A percentile compares a stretch with the other conserved stretches of the same genome.
Conservation (phyloP, 225 moss, liverwort and hornwort species). For the Pseudoscleropodium purum region DNA sequence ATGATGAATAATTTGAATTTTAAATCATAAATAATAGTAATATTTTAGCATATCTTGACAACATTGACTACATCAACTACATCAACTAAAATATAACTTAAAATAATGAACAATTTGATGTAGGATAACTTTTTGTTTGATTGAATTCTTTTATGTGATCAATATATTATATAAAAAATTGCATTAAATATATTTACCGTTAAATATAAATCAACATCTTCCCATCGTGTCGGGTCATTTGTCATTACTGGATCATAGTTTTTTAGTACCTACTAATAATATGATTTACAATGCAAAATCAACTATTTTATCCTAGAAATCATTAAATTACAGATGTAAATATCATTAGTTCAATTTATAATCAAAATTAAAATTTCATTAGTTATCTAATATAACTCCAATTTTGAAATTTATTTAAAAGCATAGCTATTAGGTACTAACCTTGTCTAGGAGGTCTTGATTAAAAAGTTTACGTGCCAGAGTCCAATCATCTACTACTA, state of each 20-base stretch:
- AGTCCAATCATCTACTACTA: slow-evolving; percentile 33
- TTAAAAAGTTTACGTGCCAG: slow-evolving; percentile 32
- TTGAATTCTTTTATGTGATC: accelerated
- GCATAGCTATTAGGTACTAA: not conserved
- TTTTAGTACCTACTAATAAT: slow-evolving; percentile 8
- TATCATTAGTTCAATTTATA: too few species aligned
- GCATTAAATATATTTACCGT: not conserved
- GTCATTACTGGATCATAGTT: slow-evolving; percentile 18
- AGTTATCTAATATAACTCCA: accelerated
- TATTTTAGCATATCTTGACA: not conserved
- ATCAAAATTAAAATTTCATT: too few species aligned
- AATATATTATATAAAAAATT: not conserved
- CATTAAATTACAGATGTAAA: accelerated
- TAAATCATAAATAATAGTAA: not conserved
- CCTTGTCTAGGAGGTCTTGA: slow-evolving; percentile 12
- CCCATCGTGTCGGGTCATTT: not conserved
- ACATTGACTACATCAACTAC: too few species aligned
- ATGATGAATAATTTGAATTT: not conserved
- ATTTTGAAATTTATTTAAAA: not conserved
- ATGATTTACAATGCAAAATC: not conserved
- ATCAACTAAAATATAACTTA: not conserved
- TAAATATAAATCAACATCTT: slow-evolving; percentile 21
- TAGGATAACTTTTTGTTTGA: not conserved
- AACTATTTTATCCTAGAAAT: not conserved
- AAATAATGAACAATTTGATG: not conserved